These are phyloP conservation scores for Pecoramyces ruminantium DNA, from an alignment of 192 early-diverging fungal species.

Conservation along the genomic window DNA sequence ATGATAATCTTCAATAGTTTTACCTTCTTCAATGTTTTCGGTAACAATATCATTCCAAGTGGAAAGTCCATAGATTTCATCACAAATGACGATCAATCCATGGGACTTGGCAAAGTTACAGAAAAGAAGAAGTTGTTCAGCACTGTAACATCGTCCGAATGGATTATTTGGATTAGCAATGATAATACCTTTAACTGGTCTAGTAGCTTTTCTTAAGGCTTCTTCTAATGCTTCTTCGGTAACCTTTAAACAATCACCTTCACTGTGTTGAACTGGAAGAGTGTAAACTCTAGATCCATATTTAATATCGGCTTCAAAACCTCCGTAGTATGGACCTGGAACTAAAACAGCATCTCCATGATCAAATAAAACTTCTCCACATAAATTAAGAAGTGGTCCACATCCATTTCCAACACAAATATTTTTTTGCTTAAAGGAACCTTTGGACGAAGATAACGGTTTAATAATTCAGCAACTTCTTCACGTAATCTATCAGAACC, in stretches of 20 bases:
- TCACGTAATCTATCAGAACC: constrained; percentile 38
- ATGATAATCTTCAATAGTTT: background rate
- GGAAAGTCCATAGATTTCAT: constrained; percentile 69
- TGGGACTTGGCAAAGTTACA: constrained; percentile 46
- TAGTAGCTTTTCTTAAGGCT: constrained; percentile 18
- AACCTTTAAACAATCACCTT: constrained; percentile 13
- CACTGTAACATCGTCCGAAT: constrained; percentile 33
- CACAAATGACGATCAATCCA: constrained; percentile 45
- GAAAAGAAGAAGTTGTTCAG: constrained; percentile 23
- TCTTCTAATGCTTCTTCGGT: constrained; percentile 22
- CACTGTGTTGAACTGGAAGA: constrained; percentile 24
- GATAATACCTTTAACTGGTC: constrained; percentile 32
- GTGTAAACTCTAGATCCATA: constrained; percentile 24
- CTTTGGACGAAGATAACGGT: constrained; percentile 35
- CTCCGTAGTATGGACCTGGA: constrained; percentile 59
- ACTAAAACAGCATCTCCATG: constrained; percentile 57
- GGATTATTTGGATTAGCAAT: constrained; percentile 65
- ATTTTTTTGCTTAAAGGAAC: constrained; percentile 20
- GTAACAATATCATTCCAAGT: constrained; percentile 14
- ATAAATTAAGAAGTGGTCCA: constrained; percentile 39
- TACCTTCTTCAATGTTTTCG: background rate
- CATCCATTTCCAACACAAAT: constrained; percentile 51
- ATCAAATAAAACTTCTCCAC: constrained; percentile 44
- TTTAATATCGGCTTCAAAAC: constrained; percentile 22
- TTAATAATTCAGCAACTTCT: constrained; percentile 43